These are phyloP conservation scores for Mangifera indica DNA, from an alignment of 345 rosid genomes.

Conservation along the genomic window DNA sequence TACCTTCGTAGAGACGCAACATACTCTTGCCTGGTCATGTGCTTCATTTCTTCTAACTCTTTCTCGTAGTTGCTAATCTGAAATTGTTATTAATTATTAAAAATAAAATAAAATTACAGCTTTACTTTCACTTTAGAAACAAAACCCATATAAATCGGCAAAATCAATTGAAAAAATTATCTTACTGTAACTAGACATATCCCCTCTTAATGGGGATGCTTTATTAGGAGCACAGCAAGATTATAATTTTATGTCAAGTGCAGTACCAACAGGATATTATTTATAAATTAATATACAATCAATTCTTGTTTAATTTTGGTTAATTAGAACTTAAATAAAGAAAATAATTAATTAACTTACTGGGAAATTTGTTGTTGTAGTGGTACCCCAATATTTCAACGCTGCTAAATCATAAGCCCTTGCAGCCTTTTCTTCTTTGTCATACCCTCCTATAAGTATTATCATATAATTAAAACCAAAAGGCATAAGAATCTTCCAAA, in stretches of 20 bases:
- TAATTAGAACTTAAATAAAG: no score
- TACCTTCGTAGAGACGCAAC: slow-evolving; percentile 93
- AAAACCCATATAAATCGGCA: no score
- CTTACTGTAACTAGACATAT: slow-evolving; percentile 19
- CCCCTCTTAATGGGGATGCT: slow-evolving; percentile 24
- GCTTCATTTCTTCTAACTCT: slow-evolving; percentile 94
- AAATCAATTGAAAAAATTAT: no score
- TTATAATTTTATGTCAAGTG: not conserved
- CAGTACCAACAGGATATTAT: not conserved
- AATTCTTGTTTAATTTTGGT: not conserved
- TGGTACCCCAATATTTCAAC: slow-evolving; percentile 89
- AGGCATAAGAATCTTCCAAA: not conserved
- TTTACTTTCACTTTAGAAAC: no score
- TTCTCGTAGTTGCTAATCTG: slow-evolving; percentile 78
- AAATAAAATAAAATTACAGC: not conserved
- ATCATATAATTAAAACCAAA: not conserved
- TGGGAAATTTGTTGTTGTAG: slow-evolving; percentile 88
- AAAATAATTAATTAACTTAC: slow-evolving; percentile 28
- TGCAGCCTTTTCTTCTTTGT: slow-evolving; percentile 96
- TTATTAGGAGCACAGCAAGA: no score
- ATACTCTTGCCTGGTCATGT: slow-evolving; percentile 93
- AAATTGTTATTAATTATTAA: slow-evolving; percentile 7
- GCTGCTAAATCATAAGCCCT: slow-evolving; percentile 94
- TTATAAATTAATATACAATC: not conserved
- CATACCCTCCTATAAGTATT: slow-evolving; percentile 71